Conservation (phyloP, 495 filamentous ascomycete species). For the Lasiosphaeria ovina region DNA sequence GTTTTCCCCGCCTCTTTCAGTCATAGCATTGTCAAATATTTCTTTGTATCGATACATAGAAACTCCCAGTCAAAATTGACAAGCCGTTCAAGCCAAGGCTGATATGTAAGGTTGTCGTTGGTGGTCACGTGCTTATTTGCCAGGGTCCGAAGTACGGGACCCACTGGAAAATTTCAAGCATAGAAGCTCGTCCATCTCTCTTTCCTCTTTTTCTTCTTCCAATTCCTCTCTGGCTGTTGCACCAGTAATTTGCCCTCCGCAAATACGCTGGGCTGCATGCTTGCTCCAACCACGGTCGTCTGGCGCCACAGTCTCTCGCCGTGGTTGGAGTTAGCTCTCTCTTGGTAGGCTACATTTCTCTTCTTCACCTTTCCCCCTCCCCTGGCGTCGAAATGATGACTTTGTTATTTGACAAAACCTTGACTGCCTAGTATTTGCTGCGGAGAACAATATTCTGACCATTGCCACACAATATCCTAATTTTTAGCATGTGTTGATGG, state of each 20-base stretch:
- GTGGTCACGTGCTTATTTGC: too few relatives aligned
- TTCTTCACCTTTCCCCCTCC: not conserved
- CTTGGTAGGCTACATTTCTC: not conserved
- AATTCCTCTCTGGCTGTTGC: not conserved
- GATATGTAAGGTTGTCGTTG: too few relatives aligned
- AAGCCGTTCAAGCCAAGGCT: too few relatives aligned
- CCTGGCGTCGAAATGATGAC: constrained; percentile 18
- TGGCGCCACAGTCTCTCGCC: not conserved
- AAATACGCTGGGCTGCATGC: not conserved
- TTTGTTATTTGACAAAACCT: constrained; percentile 33
- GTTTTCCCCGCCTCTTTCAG: too few relatives aligned
- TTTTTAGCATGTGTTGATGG: not conserved
- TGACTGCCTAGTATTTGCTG: constrained; percentile 34
- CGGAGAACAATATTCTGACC: constrained; percentile 17
- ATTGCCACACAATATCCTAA: not conserved
- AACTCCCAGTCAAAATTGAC: too few relatives aligned
- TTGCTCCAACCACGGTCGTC: not conserved
- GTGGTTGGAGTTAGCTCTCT: not conserved
- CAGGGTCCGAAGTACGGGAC: too few relatives aligned
- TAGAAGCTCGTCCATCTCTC: too few relatives aligned
- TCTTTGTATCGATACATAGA: too few relatives aligned
- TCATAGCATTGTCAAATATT: too few relatives aligned
- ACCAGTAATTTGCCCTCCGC: not conserved
- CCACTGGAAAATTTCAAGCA: too few relatives aligned
- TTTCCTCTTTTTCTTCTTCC: too few relatives aligned